Evolutionary conservation across 2,329 filamentous ascomycete genomes (phyloP).

Genomic region (Beauveria pseudobassiana): DNA sequence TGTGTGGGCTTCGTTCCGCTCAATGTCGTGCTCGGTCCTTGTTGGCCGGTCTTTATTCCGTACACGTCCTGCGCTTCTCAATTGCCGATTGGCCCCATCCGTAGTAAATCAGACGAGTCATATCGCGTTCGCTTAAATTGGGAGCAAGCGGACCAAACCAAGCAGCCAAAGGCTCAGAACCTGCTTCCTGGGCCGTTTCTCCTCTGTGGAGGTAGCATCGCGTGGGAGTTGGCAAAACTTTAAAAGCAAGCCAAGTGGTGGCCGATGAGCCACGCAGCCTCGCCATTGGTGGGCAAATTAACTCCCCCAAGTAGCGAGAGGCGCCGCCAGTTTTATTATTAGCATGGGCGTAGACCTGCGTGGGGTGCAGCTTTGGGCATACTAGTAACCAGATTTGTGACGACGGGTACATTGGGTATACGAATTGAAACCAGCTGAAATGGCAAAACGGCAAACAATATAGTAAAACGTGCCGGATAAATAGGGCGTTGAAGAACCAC

Average conservation of each 20-base stretch:
- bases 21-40: no score
- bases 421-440: background rate
- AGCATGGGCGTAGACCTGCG: background rate
- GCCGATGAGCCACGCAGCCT: background rate
- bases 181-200: no score
- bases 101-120: no score
- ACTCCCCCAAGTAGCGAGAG: background rate
- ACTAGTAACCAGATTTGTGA: background rate
- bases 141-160: no score
- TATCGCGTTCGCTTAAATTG: no score
- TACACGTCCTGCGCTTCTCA: no score
- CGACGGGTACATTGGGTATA: background rate
- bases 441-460: background rate
- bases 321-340: background rate
- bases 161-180: no score
- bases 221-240: background rate
- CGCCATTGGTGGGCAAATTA: conserved; percentile 2
- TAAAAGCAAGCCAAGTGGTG: background rate
- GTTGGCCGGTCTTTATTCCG: background rate
- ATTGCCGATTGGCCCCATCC: no score
- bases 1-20: no score
- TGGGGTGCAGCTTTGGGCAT: background rate
- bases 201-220: no score
- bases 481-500: no score
- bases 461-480: no score